phyloP scores from a whole-genome alignment of 176 grass and related monocot species.

The Oryza longistaminata region DNA sequence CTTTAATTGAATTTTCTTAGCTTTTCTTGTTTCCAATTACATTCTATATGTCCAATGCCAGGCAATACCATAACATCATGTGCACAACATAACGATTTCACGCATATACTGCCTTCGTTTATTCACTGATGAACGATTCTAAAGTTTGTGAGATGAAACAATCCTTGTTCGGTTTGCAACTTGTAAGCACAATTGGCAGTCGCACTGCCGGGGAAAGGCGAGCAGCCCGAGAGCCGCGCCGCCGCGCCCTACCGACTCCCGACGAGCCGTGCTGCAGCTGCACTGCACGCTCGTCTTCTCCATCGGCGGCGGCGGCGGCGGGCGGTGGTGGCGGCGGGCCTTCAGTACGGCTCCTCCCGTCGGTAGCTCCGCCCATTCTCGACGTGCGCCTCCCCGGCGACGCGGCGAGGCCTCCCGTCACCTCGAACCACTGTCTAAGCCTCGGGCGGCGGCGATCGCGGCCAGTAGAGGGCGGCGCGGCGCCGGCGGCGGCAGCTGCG shows the following conservation, averaged over 20 bases:
- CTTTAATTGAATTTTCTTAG: not conserved
- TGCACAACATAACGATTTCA: not conserved
- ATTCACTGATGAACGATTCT: not conserved
- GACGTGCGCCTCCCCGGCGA: not conserved
- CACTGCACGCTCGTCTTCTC: not conserved
- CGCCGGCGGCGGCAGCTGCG: not conserved
- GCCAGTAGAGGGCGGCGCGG: no score
- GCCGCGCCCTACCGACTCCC: no score
- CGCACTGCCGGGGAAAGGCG: not conserved
- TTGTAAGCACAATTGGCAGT: not conserved
- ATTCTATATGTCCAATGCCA: not conserved
- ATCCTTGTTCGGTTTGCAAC: not conserved
- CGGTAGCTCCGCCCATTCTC: not conserved
- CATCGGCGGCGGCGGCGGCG: not conserved
- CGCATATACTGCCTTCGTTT: not conserved
- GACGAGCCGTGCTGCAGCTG: no score
- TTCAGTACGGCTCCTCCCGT: no score
- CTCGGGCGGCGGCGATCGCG: not conserved
- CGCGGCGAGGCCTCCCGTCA: not conserved
- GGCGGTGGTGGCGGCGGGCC: no score
- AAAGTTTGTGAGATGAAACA: not conserved
- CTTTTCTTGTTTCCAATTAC: not conserved
- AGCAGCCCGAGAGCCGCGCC: no score
- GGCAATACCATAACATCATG: not conserved
- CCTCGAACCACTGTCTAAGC: no score